These are phyloP conservation scores for Stygiomarasmius scandens DNA, from an alignment of 1,284 basidiomycete species.

Conservation along the genomic window DNA sequence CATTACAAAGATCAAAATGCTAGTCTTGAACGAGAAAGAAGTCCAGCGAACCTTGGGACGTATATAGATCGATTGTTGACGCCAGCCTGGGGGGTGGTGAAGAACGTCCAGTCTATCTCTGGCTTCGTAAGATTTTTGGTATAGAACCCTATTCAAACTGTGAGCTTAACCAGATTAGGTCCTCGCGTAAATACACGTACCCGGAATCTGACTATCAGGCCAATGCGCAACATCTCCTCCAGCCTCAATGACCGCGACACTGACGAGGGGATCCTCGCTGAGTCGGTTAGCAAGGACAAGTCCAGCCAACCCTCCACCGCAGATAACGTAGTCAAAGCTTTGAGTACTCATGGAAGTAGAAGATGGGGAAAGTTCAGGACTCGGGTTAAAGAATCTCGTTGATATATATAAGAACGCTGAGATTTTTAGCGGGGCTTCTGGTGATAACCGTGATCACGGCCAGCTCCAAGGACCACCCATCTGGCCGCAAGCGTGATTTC, in stretches of 20 bases:
- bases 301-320: constrained; percentile 21
- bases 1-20: too few species aligned
- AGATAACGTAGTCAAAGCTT: constrained; percentile 9
- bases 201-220: constrained; percentile 14
- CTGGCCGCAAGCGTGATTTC: too few species aligned
- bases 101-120: constrained; percentile 16
- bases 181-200: constrained; percentile 1
- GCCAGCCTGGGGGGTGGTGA: constrained; percentile 10
- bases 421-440: too few species aligned
- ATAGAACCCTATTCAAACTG: not conserved
- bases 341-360: not conserved
- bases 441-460: too few species aligned
- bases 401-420: too few species aligned
- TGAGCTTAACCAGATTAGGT: not conserved
- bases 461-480: too few species aligned
- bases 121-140: constrained; percentile 2
- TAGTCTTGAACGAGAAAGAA: not conserved
- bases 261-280: constrained; percentile 19
- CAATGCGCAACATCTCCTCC: constrained; percentile 17
- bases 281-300: constrained; percentile 25
- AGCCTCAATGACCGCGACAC: constrained; percentile 30
- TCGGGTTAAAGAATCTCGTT: too few species aligned
- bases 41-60: not conserved
- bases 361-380: too few species aligned
- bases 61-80: constrained; percentile 9